phyloP scores from a whole-genome alignment of 2,329 filamentous ascomycete species.

The Lomentospora prolificans region DNA sequence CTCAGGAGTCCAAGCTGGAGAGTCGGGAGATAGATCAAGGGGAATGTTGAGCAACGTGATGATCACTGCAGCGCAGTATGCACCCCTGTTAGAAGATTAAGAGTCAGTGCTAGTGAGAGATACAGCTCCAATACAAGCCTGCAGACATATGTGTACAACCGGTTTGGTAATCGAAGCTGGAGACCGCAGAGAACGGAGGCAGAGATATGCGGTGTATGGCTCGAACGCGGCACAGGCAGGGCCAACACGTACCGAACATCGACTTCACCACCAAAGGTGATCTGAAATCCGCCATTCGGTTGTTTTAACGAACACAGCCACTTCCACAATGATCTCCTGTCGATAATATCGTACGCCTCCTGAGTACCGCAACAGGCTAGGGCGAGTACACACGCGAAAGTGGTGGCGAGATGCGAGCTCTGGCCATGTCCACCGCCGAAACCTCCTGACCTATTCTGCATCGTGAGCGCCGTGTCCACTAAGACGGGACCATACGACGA shows the following conservation, averaged over 20 bases:
- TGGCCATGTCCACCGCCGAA: slow-evolving; percentile 94
- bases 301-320: slow-evolving; percentile 86
- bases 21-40: slow-evolving; percentile 63
- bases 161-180: too few relatives aligned
- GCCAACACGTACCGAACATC: slow-evolving; percentile 74
- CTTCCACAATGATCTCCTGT: slow-evolving; percentile 79
- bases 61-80: slow-evolving; percentile 82
- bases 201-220: neutral
- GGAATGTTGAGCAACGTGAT: slow-evolving; percentile 78
- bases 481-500: slow-evolving; percentile 58
- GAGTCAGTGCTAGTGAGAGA: neutral
- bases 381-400: slow-evolving; percentile 74
- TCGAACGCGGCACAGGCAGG: neutral
- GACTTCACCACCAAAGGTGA: slow-evolving; percentile 79
- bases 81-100: slow-evolving; percentile 38
- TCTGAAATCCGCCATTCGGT: slow-evolving; percentile 77
- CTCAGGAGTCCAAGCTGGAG: slow-evolving; percentile 55
- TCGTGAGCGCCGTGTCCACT: slow-evolving; percentile 63
- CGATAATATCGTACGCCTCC: slow-evolving; percentile 63
- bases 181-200: neutral
- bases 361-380: slow-evolving; percentile 69
- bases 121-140: too few relatives aligned
- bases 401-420: slow-evolving; percentile 76
- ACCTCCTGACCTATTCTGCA: slow-evolving; percentile 76
- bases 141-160: too few relatives aligned